Percentiles rank a stretch among this genome's conserved stretches.
These are phyloP conservation scores for Coemansia furcata DNA, from an alignment of 192 early-diverging fungal species.

Conservation along the genomic window DNA sequence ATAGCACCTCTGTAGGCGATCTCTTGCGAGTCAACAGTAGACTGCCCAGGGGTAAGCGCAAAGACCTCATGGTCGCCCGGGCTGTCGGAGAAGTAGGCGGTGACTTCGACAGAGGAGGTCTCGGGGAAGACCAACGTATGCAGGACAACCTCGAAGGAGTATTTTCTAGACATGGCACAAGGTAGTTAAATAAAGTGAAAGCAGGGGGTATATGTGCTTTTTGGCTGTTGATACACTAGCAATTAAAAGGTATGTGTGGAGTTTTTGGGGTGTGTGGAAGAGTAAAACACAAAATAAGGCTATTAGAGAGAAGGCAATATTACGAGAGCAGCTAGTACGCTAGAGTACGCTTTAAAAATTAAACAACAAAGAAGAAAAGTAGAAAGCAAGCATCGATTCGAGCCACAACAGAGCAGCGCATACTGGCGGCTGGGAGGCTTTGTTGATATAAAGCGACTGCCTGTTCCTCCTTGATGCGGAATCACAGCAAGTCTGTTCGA, in stretches of 20 bases:
- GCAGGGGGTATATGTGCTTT: neutral
- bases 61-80: conserved; percentile 12
- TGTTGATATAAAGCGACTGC: neutral
- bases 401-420: neutral
- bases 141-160: conserved; percentile 21
- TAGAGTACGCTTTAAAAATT: neutral
- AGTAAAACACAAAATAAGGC: conserved; percentile 3
- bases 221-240: neutral
- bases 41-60: conserved; percentile 9
- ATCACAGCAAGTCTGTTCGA: neutral
- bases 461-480: conserved; percentile 1
- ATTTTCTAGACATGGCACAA: conserved; percentile 12
- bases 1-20: conserved; percentile 11
- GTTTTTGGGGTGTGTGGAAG: too few relatives aligned
- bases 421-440: neutral
- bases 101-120: conserved; percentile 18
- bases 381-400: neutral
- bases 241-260: conserved; percentile 1
- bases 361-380: neutral
- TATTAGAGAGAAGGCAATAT: conserved; percentile 3
- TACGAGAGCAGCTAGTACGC: conserved; percentile 1
- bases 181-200: neutral
- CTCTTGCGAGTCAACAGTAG: neutral
- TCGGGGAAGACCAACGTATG: conserved; percentile 1
- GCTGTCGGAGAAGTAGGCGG: conserved; percentile 12